Conservation (phyloP, 371 early-diverging fungal genomes). For the Mortierella sp. region DNA sequence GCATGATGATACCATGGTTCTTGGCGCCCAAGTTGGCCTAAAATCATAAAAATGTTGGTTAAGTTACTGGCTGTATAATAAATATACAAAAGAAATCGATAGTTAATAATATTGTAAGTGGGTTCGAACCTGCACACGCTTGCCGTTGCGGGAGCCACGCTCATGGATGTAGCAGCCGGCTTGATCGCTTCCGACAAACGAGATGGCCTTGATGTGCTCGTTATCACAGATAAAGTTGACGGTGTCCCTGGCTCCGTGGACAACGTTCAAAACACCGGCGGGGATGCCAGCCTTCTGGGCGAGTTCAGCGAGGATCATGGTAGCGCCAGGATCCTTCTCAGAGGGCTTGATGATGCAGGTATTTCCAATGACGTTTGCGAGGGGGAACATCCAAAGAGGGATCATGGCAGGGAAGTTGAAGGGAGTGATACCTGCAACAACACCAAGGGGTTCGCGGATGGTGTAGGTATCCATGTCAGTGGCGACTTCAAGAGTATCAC, state of each 20-base stretch:
- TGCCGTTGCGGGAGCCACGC: constrained; percentile 91
- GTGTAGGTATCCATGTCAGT: constrained; percentile 97
- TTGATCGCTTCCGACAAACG: constrained; percentile 94
- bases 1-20: constrained; percentile 96
- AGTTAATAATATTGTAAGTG: neutral
- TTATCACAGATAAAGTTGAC: constrained; percentile 95
- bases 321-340: constrained; percentile 96
- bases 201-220: constrained; percentile 91
- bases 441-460: constrained; percentile 95
- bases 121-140: constrained; percentile 85
- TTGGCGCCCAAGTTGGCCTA: constrained; percentile 96
- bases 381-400: constrained; percentile 97
- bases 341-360: constrained; percentile 93
- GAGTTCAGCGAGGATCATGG: constrained; percentile 92
- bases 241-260: constrained; percentile 91
- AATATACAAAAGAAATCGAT: neutral
- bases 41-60: neutral
- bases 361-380: constrained; percentile 93
- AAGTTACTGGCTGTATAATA: neutral
- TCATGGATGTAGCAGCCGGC: constrained; percentile 92
- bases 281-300: constrained; percentile 96
- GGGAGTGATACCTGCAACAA: constrained; percentile 95
- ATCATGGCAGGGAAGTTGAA: constrained; percentile 99
- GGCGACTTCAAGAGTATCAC: constrained; percentile 88
- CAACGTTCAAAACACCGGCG: constrained; percentile 93